Evolutionary conservation across 371 early-diverging fungal genomes (phyloP).

Genomic region (Circinella minor): DNA sequence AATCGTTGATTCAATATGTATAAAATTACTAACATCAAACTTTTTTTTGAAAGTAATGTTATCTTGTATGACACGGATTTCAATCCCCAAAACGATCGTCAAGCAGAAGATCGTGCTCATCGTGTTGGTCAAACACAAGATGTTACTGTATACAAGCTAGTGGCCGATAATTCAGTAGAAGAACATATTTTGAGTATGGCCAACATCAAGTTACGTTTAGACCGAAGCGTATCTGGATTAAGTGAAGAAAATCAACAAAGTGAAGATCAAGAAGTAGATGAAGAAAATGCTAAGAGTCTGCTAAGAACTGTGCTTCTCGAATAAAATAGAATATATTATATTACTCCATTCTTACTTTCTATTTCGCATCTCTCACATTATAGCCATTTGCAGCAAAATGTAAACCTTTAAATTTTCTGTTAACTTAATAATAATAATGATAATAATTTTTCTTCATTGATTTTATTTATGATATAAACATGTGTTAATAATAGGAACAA

Average conservation of each 20-base stretch:
- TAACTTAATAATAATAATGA: no score
- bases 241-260: background rate
- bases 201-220: conserved; percentile 76
- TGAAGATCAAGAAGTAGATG: conserved; percentile 11
- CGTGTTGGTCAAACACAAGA: conserved; percentile 91
- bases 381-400: background rate
- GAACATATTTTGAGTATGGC: conserved; percentile 75
- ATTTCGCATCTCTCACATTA: background rate
- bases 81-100: conserved; percentile 96
- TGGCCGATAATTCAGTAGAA: conserved; percentile 76
- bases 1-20: background rate
- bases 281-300: conserved; percentile 19
- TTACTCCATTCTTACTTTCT: background rate
- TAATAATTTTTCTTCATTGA: no score
- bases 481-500: background rate
- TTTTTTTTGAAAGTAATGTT: conserved; percentile 58
- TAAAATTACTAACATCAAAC: background rate
- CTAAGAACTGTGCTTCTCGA: conserved; percentile 19
- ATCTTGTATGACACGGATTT: conserved; percentile 92
- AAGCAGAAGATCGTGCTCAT: conserved; percentile 94
- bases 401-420: no score
- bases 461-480: background rate
- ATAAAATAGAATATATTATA: background rate
- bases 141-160: conserved; percentile 79
- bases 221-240: conserved; percentile 60